phyloP scores from a whole-genome alignment of 768 basidiomycete genomes.

The Serendipita indica region DNA sequence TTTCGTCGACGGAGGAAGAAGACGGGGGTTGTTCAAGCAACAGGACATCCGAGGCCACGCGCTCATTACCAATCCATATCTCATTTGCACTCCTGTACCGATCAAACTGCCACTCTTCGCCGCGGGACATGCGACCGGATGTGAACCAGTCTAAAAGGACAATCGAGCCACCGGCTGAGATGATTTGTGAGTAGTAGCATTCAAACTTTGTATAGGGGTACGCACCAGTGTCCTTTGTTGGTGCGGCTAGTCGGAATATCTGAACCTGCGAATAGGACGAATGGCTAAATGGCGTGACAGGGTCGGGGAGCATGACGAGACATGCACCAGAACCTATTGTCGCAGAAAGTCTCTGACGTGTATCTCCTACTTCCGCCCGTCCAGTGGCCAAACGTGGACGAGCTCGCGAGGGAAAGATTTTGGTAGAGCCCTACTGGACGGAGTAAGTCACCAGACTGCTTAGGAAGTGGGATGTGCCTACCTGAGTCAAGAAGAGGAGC shows the following conservation, averaged over 20 bases:
- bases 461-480: conserved; percentile 23
- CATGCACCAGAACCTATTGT: conserved; percentile 36
- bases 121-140: conserved; percentile 64
- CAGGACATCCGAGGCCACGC: conserved; percentile 62
- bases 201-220: not conserved
- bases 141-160: conserved; percentile 86
- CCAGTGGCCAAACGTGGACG: conserved; percentile 30
- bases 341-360: conserved; percentile 50
- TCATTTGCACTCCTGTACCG: conserved; percentile 79
- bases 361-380: conserved; percentile 19
- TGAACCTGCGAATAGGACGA: conserved; percentile 78
- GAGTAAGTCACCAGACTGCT: not conserved
- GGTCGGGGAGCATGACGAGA: conserved; percentile 77
- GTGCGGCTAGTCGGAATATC: conserved; percentile 46
- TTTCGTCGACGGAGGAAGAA: not conserved
- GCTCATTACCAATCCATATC: conserved; percentile 46
- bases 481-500: conserved; percentile 76
- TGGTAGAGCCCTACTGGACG: conserved; percentile 63
- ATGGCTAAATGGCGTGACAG: conserved; percentile 78
- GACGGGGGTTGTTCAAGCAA: conserved; percentile 40
- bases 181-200: not conserved
- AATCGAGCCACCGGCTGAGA: conserved; percentile 35
- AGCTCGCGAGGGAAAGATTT: conserved; percentile 74
- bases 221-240: not conserved
- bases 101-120: conserved; percentile 84